Base-by-base conservation (phyloP, 176 grass and related monocot genomes). In the Ananas comosus region DNA sequence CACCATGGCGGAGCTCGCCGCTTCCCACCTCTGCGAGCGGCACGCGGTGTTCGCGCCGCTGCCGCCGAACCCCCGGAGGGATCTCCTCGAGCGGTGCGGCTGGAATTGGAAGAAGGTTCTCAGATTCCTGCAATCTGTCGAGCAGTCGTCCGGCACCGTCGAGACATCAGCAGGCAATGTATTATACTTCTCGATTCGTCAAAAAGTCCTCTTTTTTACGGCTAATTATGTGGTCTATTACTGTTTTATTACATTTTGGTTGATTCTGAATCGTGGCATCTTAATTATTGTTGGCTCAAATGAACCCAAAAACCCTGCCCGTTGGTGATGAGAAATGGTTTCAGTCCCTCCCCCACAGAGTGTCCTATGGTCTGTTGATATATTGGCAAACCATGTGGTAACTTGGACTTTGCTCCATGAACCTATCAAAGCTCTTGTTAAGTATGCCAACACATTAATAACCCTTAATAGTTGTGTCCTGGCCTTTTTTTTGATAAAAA, bases 71-170 rank as follows among this genome's bases (percentile, higher is more conserved):
- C 82, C 73, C 0, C 77, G 76, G 11, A 81, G 64, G 33, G 85
- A 92, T 49, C 83, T 99, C 14, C 75, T 93, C 13, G 85, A 82
- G 49, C 75, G 95, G 68, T 99, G 85, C 69, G 80, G 76, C 9
- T 72, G 90, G 12, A 99, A 83, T 80, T 99, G 95, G 90, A 99
- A 99, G 74, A 99, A 94, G 75, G 87, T 92, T 49, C 87, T 99
- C 63, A 83, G 95, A 73, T 99, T 99, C 81, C 70, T 99, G 58
- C 87, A 99, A 71, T 91, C 75, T 0, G 87, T 99, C 5, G 87
- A 94, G 95, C 78, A 81, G 63, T 99, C 90, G 16, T 99, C 82
- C 1, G 86, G 75, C 75, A 88, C 89, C 5, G 82, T 91, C 23
- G 64, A 82, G 49, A 94, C 90, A 64, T 85, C 95, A 23, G 73